Evolutionary conservation across 192 early-diverging fungal genomes (phyloP).

Genomic region (Podila verticillata): DNA sequence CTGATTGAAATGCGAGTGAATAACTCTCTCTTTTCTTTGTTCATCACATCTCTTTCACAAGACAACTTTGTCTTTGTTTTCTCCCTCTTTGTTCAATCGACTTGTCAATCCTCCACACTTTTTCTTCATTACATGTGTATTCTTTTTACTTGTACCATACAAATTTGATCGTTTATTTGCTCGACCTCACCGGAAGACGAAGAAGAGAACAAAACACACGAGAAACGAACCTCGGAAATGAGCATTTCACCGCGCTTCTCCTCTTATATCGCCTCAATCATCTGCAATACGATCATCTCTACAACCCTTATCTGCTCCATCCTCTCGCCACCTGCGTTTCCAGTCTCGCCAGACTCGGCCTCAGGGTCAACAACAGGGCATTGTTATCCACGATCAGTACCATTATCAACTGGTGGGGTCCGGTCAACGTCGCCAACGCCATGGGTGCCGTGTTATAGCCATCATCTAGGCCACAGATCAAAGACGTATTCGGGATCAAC

Average conservation of each 20-base stretch:
- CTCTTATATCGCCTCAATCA: constrained; percentile 20
- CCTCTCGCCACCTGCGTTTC: constrained; percentile 8
- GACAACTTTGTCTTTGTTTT: not conserved
- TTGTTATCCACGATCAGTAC: not conserved
- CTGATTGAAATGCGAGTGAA: not conserved
- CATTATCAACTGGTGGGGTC: not conserved
- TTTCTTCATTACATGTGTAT: not conserved
- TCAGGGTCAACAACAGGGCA: not conserved
- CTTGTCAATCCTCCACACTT: not conserved
- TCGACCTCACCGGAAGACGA: no score
- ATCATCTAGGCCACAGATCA: not conserved
- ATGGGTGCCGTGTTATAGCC: not conserved
- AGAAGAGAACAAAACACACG: not conserved
- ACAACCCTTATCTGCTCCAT: constrained; percentile 28
- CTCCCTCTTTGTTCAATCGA: not conserved
- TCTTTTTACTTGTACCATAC: not conserved
- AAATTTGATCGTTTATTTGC: not conserved
- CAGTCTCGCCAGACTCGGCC: not conserved
- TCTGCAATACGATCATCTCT: constrained; percentile 35
- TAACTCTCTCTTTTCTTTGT: no score
- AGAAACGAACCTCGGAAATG: constrained; percentile 5
- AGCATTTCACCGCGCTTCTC: constrained; percentile 7
- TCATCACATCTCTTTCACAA: not conserved
- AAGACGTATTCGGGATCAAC: not conserved
- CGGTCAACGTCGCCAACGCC: not conserved